Base-by-base conservation (phyloP, 1,284 basidiomycete genomes). In the Trametes hirsuta region DNA sequence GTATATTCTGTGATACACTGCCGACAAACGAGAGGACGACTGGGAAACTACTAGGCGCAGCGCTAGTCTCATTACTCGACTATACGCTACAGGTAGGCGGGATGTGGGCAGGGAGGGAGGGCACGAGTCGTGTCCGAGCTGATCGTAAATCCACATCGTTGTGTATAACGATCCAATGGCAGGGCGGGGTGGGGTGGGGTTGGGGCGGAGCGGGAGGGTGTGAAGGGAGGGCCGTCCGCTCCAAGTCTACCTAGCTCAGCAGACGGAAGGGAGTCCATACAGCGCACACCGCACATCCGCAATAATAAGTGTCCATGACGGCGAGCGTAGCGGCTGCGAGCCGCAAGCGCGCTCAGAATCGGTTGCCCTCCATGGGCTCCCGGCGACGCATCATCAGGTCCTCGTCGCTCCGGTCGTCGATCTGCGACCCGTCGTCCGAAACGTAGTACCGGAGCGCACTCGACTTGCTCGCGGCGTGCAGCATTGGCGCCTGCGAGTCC, bases 361-460 rank as follows among this genome's bases (percentile, higher is more conserved):
- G 62, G 25, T 51, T 58, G 21, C 47, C 56, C 12, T 58, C 48
- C 37, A 42, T 35, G 25, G 45, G 55, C 40, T 58, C 64, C 36
- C 59, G 56, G 22, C 58, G 65, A 54, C 66, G 66, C 56, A 69
- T 69, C 55, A 69, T 63, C 44, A 69, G 61, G 58, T 67, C 67
- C 52, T 70, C 69, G 47, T 71, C 67, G 50, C 65, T 67, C 34
- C 65, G 61, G 45, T 66, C 65, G 53, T 67, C 66, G 39, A 70
- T 58, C 48, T 65, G 64, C 45, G 61, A 66, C 5, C 80, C 82
- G 51, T 86, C 84, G 63, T 85, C 83, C 10, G 75, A 76, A 61
- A 82, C 67, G 64, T 81, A 81, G 68, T 88, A 77, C 30, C 86
- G 79, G 59, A 86, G 73, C 10, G 83, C 84, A 58, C 84, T 86